Evolutionary conservation across 2,329 filamentous ascomycete genomes (phyloP), one percentile per base, ranked within the genome.

Genomic region (Arthrobotrys conoides): DNA sequence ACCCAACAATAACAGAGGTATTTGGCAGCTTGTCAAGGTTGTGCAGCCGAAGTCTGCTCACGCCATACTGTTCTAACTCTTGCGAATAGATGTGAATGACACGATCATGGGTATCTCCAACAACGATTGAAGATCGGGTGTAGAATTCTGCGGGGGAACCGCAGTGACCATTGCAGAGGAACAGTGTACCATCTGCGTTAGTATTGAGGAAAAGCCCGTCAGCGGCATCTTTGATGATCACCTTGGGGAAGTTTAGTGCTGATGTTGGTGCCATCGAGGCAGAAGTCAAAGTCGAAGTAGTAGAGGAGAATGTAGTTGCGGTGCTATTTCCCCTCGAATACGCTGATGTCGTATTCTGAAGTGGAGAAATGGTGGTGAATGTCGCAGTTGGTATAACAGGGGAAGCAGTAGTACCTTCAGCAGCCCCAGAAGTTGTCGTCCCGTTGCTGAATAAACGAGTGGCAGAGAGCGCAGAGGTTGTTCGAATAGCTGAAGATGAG

Each of bases 141-240:
- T 77, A 77, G 30, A 77, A 77, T 20, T 67, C 44, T 2, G 67
- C 67, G 3, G 73, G 73, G 6, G 67, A 61, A 6, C 73, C 73
- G 67, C 73, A 77, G 18, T 24, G 41, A 24, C 59, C 53, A 41
- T 77, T 65, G 33, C 73, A 77, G 41, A 77, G 61, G 36, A 51
- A 77, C 14, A 77, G 22, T 14, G 73, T 77, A 20, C 73, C 73
- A 41, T 77, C 73, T 2, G 10, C 16, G 14, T 77, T 77, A 5
- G 73, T 71, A 33, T 71, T 71, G 14, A 77, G n/a, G 61, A 77
- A 77, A 5, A 77, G 73, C 0, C 73, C 67, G 12, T 77, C 72
- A 0, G 44, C 51, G 6, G 67, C 67, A 20, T 77, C 73, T 33
- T 77, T 71, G 18, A 77, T 64, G 9, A 63, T 63, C 0, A 68